phyloP scores from a whole-genome alignment of 768 basidiomycete species.

The Mycena crocata region DNA sequence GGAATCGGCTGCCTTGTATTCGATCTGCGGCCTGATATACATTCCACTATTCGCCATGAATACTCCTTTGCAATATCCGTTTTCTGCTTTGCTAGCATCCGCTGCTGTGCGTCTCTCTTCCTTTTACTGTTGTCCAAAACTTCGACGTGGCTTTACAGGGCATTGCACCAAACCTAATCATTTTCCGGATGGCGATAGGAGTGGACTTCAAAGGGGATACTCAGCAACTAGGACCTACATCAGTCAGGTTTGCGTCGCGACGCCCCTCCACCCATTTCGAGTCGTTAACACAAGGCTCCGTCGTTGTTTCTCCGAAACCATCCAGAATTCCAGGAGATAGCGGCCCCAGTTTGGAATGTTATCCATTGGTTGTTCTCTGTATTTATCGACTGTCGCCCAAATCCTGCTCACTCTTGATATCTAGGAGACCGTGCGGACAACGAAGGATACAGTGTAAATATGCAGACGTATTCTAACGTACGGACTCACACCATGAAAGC shows the following conservation, averaged over 20 bases:
- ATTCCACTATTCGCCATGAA: neutral
- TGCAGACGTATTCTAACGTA: too few relatives aligned
- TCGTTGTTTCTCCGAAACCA: neutral
- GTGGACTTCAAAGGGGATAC: constrained; percentile 5
- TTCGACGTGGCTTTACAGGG: neutral
- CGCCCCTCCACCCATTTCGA: too few relatives aligned
- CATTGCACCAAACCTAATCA: constrained; percentile 2
- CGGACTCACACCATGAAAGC: too few relatives aligned
- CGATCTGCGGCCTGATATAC: neutral
- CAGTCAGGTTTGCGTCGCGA: neutral
- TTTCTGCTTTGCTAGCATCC: neutral
- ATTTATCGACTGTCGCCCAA: neutral
- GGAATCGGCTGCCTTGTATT: constrained; percentile 5
- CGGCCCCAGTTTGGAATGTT: neutral
- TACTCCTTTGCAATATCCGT: constrained; percentile 3
- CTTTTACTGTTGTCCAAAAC: neutral
- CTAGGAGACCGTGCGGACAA: neutral
- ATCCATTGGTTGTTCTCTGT: neutral
- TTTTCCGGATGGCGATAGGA: constrained; percentile 1
- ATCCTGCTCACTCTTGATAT: neutral
- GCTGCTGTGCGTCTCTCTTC: neutral
- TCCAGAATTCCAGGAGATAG: neutral
- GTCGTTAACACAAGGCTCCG: neutral
- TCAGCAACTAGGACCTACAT: neutral
- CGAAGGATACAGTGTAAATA: neutral